Percentiles rank a stretch among this genome's conserved stretches.
Conservation (phyloP, 805 yeast species). For the Starmerella geochares region DNA sequence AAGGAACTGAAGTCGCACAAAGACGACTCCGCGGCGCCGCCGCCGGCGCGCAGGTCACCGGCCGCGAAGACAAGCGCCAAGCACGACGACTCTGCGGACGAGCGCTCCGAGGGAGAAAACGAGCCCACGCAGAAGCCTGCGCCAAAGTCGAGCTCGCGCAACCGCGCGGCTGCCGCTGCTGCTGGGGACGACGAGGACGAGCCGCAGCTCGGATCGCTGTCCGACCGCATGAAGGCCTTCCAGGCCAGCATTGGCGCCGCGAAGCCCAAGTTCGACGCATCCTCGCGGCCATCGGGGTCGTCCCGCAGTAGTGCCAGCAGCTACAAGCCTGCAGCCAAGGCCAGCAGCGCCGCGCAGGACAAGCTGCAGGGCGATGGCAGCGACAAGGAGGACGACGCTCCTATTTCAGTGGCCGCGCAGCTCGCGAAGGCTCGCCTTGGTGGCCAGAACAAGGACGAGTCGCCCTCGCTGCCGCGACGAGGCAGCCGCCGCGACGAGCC, state of each 20-base stretch:
- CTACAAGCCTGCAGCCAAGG: neutral
- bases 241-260: conserved; percentile 23
- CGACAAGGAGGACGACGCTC: conserved; percentile 12
- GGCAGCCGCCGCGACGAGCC: neutral
- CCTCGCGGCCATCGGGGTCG: neutral
- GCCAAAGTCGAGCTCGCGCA: no score
- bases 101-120: no score
- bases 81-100: neutral
- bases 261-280: conserved; percentile 23
- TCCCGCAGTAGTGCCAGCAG: neutral
- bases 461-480: conserved; percentile 2
- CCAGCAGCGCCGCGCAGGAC: no score
- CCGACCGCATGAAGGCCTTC: conserved; percentile 29
- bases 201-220: conserved; percentile 23
- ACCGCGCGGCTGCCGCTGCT: conserved; percentile 2
- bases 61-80: neutral
- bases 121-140: no score
- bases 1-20: conserved; percentile 21
- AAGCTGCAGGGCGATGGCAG: neutral
- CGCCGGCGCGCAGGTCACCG: neutral
- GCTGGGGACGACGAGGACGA: conserved; percentile 23
- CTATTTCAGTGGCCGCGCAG: conserved; percentile 22
- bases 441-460: neutral
- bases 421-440: conserved; percentile 18
- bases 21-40: neutral